Base-by-base conservation (phyloP, 2,329 filamentous ascomycete genomes). In the Ophiosphaerella herpotricha region DNA sequence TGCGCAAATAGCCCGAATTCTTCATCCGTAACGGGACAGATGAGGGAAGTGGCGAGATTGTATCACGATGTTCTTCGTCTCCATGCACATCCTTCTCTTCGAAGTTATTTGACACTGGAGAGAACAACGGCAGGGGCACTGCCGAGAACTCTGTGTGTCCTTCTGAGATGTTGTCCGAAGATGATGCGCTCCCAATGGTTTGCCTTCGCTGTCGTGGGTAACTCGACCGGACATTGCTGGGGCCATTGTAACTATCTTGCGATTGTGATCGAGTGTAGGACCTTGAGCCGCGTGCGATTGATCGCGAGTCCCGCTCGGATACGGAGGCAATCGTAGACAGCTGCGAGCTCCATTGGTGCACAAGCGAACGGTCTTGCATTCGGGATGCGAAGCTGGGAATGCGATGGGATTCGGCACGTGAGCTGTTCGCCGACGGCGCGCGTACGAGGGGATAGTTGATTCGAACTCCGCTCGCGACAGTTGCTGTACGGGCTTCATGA, bases 291-390 rank as follows among this genome's bases (percentile, higher is more conserved):
- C 69, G 64, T 37, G 61, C 65, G 43, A 70, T 51, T 18, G 70
- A 72, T 46, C 64, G 64, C 26, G 70, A 73, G 39, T 61, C 66
- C 49, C 68, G 70, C 48, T 73, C 71, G 29, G 71, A 73, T 33
- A 67, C 66, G 12, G 71, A 73, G 23, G 60, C 56, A 36, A 72
- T 73, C 14, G 71, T 74, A 43, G 72, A 74, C 39, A 74, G 64
- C 59, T 72, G 69, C 16, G 72, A 72, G 58, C 71, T 74, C 71
- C 71, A 74, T 39, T 71, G 68, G 52, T 73, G 71, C 52, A 68
- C 66, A 46, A 70, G 60, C 13, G 63, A 57, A 44, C 62, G 68
- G 52, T 69, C 65, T 57, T 67, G 68, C 73, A 75, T 75, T 66
- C 72, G 73, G 59, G 70, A 67, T 41, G 69, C 58, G 39, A 71